A percentile compares a stretch with the other conserved stretches of the same genome.
Evolutionary conservation across 2,329 filamentous ascomycete species (phyloP).

Genomic region (Xylaria arbuscula): DNA sequence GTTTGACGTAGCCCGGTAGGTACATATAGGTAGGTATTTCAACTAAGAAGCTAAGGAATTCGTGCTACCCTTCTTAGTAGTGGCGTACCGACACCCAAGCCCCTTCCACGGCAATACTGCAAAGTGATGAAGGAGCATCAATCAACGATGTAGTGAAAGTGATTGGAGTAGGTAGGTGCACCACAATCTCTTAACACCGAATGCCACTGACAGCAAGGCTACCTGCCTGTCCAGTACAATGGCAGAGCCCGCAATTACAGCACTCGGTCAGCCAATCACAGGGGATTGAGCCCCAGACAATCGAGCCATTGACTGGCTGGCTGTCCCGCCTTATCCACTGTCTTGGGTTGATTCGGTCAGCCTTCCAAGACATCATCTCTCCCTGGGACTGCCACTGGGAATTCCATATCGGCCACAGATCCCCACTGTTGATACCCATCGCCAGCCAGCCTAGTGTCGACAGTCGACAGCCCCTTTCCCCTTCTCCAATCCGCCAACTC

Average conservation of each 20-base stretch:
- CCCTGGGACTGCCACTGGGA: neutral
- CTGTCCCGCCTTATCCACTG: constrained; percentile 13
- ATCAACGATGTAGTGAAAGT: neutral
- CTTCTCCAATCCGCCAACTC: neutral
- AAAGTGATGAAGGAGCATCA: neutral
- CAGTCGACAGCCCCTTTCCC: constrained; percentile 20
- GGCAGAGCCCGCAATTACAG: constrained; percentile 18
- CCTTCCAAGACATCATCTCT: constrained; percentile 33
- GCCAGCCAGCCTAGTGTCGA: neutral
- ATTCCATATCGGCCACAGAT: constrained; percentile 22
- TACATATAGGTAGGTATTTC: too few species aligned
- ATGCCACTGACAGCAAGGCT: neutral
- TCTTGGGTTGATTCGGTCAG: constrained; percentile 12
- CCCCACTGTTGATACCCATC: constrained; percentile 20
- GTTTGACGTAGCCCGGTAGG: neutral
- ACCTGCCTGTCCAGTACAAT: neutral
- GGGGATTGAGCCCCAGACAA: neutral
- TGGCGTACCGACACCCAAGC: neutral
- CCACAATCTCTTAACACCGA: neutral
- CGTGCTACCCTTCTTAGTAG: neutral
- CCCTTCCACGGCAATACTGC: neutral
- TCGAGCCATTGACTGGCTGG: neutral
- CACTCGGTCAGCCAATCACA: constrained; percentile 21
- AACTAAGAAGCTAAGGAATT: neutral
- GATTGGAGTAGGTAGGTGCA: neutral